Conservation (phyloP, 2,329 filamentous ascomycete species). For the Peltaster fructicola region DNA sequence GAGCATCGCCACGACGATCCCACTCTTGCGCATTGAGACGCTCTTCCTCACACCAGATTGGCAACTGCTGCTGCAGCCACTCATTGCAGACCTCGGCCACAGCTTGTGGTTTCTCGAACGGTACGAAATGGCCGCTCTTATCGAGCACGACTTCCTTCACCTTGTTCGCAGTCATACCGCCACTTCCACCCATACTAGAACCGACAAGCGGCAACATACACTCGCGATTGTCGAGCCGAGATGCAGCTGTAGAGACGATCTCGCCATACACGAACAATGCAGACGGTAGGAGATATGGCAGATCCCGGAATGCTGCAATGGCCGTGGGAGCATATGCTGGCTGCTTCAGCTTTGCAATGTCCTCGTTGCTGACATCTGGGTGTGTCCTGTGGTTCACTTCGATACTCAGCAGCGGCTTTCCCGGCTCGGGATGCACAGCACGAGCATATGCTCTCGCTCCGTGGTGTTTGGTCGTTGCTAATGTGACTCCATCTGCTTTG, state of each 20-base stretch:
- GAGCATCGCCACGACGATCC: too few relatives aligned
- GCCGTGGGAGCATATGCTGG: constrained; percentile 51
- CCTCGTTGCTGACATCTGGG: constrained; percentile 15
- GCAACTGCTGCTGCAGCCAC: too few relatives aligned
- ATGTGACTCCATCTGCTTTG: constrained; percentile 36
- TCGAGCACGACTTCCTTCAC: constrained; percentile 47
- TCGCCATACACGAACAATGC: constrained; percentile 50
- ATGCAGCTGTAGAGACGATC: constrained; percentile 26
- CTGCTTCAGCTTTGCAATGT: constrained; percentile 18
- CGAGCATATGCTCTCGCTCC: background rate
- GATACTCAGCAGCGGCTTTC: background rate
- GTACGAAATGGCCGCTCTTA: constrained; percentile 54
- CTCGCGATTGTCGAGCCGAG: background rate
- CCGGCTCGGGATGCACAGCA: background rate
- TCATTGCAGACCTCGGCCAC: background rate
- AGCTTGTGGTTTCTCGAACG: constrained; percentile 51
- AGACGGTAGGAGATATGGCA: constrained; percentile 42
- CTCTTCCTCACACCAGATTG: too few relatives aligned
- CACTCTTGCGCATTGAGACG: too few relatives aligned
- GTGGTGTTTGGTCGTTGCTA: constrained; percentile 48
- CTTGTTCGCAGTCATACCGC: constrained; percentile 40
- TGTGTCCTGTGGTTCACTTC: constrained; percentile 7
- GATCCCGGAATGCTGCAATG: constrained; percentile 32
- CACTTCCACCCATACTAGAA: constrained; percentile 44
- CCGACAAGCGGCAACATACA: constrained; percentile 44